Base-by-base conservation (phyloP, 1,139 yeast genomes). In the Magnusiomyces magnusii region DNA sequence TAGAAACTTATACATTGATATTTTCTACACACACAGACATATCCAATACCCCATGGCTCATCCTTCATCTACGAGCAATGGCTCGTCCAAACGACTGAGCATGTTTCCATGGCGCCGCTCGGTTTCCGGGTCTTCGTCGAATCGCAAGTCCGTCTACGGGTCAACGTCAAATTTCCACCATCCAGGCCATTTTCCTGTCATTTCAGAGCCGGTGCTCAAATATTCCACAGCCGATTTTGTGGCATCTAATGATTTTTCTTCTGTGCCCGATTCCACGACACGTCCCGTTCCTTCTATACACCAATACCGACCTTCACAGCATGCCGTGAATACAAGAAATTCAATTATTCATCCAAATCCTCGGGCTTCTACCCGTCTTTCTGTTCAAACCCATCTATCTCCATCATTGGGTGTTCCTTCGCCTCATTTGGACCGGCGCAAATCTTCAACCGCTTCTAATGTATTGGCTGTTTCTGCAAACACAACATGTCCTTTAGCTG, bases 171-270 rank as follows among this genome's bases (percentile, higher is more conserved):
- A 41, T 2, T 53, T 53, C 53, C 51, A 55, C 54, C 52, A 55
- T 23, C 54, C 62, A 13, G 62, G 57, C 27, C 60, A 59, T 28
- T 41, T 59, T 24, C 62, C 62, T 7, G 56, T 59, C 39, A 60
- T 60, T 25, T 60, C 62, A 3, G 60, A 60, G 50, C 62, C 62
- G 17, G 57, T 60, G 7, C 39, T 60, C 5, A 57, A 60, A 42
- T 57, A 51, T 36, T 57, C 60, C 19, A 57, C 60, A 7, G 56
- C 60, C 10, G 60, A 57, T 50, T 60, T 60, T 53, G 53, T 60
- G 47, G 57, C 53, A 23, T 57, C 60, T 17, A 17, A 47, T 15
- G 55, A 52, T 41, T 24, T 41, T 5, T 17, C 17, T 23, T 23
- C 53, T 2, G 25, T 36, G 9, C 54, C 21, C 2, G 57, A 51